Conservation (phyloP, 2,329 filamentous ascomycete genomes). For the Pseudocercospora cruenta region DNA sequence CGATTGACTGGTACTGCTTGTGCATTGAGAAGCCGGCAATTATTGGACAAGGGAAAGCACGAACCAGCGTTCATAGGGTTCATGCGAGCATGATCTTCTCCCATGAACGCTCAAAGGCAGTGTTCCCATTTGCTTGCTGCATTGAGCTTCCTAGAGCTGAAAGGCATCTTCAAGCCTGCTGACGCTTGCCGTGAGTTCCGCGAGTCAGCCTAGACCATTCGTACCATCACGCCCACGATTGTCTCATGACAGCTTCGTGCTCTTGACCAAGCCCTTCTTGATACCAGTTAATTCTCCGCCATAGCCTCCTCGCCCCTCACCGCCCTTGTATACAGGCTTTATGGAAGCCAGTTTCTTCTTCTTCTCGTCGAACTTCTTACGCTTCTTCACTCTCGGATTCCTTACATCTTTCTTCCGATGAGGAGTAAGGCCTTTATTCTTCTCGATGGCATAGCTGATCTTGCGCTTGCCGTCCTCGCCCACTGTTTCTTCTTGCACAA, state of each 20-base stretch:
- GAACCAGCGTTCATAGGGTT: not conserved
- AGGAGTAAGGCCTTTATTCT: constrained; percentile 94
- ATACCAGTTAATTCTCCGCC: constrained; percentile 92
- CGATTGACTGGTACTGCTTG: constrained; percentile 13
- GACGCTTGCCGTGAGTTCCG: not conserved
- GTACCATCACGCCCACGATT: not conserved
- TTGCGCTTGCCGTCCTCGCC: constrained; percentile 86
- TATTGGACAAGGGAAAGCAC: not conserved
- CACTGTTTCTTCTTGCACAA: constrained; percentile 69
- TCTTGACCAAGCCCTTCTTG: constrained; percentile 90
- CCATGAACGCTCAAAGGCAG: not conserved
- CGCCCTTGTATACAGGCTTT: constrained; percentile 82
- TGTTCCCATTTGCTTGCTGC: not conserved
- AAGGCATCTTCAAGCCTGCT: not conserved
- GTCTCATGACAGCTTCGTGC: constrained; percentile 73
- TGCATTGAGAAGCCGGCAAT: not conserved
- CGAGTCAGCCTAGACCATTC: not conserved
- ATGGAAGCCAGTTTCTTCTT: constrained; percentile 94
- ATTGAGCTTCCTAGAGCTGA: not conserved
- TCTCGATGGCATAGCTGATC: constrained; percentile 91
- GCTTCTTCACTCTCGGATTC: constrained; percentile 97
- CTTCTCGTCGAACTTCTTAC: constrained; percentile 93
- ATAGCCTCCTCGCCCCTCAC: constrained; percentile 83
- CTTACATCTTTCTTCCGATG: constrained; percentile 90
- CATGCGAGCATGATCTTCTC: not conserved